phyloP scores from a whole-genome alignment of 768 basidiomycete genomes.

The Leccinum incarnatum region DNA sequence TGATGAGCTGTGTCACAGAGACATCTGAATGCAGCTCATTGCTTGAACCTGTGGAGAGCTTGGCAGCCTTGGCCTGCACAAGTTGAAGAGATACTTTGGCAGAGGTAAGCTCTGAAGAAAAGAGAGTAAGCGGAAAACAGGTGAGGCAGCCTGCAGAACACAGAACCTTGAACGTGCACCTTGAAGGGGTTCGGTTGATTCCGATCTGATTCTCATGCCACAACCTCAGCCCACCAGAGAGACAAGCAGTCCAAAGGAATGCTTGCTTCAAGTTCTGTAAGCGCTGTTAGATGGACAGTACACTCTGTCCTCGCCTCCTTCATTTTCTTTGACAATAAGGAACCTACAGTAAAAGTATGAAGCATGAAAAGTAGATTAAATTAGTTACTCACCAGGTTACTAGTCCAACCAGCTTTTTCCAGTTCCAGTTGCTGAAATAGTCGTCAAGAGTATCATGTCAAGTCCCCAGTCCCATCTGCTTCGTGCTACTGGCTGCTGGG shows the following conservation, averaged over 20 bases:
- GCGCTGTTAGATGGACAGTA: neutral
- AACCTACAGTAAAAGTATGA: neutral
- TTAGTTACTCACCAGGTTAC: neutral
- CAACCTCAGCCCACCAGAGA: neutral
- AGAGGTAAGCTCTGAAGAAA: neutral
- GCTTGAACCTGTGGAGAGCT: neutral
- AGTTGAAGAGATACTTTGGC: neutral
- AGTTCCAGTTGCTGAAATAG: constrained; percentile 24
- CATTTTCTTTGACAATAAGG: neutral
- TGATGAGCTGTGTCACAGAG: neutral
- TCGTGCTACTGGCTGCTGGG: neutral
- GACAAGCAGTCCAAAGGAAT: neutral
- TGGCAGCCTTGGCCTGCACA: neutral
- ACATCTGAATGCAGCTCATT: neutral
- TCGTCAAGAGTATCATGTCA: constrained; percentile 37
- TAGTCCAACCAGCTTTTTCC: neutral
- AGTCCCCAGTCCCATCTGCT: constrained; percentile 36
- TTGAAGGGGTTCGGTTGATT: neutral
- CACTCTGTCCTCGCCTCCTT: neutral
- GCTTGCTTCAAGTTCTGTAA: neutral
- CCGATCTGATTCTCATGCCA: neutral
- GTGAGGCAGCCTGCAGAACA: neutral
- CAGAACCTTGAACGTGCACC: neutral
- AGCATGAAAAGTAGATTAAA: neutral
- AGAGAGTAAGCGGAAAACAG: neutral